Base-by-base conservation (phyloP, 148 eudicot species). In the Euryodendron excelsum region DNA sequence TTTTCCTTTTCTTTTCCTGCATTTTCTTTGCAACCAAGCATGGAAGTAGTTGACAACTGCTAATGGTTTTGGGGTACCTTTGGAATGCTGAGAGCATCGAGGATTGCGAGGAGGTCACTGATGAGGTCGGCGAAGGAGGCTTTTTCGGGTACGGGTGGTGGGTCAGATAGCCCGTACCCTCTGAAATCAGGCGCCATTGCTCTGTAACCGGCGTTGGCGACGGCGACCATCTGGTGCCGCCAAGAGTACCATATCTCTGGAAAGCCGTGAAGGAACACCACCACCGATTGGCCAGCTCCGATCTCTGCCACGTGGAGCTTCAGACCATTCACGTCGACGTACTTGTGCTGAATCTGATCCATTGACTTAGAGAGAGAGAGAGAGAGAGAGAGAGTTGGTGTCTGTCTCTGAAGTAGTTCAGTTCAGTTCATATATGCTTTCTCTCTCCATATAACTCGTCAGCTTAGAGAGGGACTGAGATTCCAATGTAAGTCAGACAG, bases 181-280 rank as follows among this genome's bases (percentile, higher is more conserved):
- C 84, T 70, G 55, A 53, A 86, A 74, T 85, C 88, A 56, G 83
- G 83, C 33, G 88, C 88, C 21, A 85, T 69, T 4, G 83, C 88
- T 69, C 84, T 74, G 37, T 81, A 86, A 0, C 88, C 86, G 5
- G 86, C 76, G 21, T 77, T 68, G 10, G 86, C 80, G 64, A 81
- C 44, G 28, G 74, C 84, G 23, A 86, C 31, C 84, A 86, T 80
- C 82, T 86, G 88, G 77, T 86, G 80, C 37, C 88, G 71, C 88
- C 88, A 86, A 25, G 88, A 69, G 69, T 86, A 86, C 88, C 88
- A 86, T 75, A 86, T 86, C 83, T 86, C 89, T 0, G 89, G 89
- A 41, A 86, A 86, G 8, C 89, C 89, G 69, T 86, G 89, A 9
- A 86, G 80, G 74, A 86, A 65, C 4, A 86, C 60, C 66, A 86